phyloP scores from a whole-genome alignment of 768 basidiomycete species.

The Kwoniella europaea region DNA sequence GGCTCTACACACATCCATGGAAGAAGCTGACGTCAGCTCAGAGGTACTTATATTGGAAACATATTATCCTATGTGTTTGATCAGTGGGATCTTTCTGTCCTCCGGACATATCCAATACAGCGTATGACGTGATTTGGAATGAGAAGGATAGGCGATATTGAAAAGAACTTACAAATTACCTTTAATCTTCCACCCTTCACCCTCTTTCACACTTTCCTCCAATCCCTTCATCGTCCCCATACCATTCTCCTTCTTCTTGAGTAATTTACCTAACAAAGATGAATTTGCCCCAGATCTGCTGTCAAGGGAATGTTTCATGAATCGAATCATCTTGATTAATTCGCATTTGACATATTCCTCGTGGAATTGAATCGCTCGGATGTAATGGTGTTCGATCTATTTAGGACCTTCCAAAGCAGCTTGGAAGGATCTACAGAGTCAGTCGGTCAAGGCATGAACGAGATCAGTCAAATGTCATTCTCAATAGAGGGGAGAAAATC shows the following conservation, averaged over 20 bases:
- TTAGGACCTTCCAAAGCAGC: slow-evolving; percentile 16
- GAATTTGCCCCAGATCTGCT: too few species aligned
- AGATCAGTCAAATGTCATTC: not conserved
- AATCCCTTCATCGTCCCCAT: not conserved
- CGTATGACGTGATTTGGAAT: too few species aligned
- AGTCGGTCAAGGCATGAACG: slow-evolving; percentile 18
- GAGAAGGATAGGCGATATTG: not conserved
- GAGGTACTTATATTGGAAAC: not conserved
- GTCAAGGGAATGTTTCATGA: not conserved
- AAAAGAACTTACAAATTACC: slow-evolving; percentile 14
- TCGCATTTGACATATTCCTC: slow-evolving; percentile 8
- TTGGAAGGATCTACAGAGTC: slow-evolving; percentile 44
- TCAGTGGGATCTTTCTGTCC: too few species aligned
- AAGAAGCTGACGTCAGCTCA: not conserved
- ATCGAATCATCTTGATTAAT: not conserved
- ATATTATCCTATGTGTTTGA: too few species aligned
- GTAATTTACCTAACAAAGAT: not conserved
- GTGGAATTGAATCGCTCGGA: not conserved
- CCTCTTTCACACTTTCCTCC: not conserved
- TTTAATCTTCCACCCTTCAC: slow-evolving; percentile 11
- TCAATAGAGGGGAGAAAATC: not conserved
- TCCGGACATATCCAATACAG: not conserved
- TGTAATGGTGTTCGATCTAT: not conserved
- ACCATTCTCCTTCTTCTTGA: not conserved
- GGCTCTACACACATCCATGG: not conserved